These are phyloP conservation scores for Athelia sp. DNA, from an alignment of 1,284 basidiomycete genomes.

Conservation along the genomic window DNA sequence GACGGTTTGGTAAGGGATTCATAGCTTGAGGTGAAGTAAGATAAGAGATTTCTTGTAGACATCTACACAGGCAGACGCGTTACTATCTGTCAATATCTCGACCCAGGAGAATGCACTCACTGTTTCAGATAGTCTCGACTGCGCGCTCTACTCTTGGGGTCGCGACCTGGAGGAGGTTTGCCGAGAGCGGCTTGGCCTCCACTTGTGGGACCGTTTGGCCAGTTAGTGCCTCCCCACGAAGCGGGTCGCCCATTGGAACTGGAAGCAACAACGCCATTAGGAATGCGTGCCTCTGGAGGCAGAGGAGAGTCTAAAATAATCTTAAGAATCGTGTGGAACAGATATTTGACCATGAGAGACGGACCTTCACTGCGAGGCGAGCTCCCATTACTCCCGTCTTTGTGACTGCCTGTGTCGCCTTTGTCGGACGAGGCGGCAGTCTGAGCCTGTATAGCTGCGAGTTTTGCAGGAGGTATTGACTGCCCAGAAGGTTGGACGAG, in stretches of 20 bases:
- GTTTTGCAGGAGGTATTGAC: conserved; percentile 54
- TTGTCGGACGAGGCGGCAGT: conserved; percentile 47
- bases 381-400: conserved; percentile 71
- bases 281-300: conserved; percentile 55
- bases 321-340: neutral
- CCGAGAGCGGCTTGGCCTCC: conserved; percentile 46
- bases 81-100: neutral
- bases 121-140: conserved; percentile 98
- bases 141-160: conserved; percentile 90
- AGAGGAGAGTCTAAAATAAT: conserved; percentile 61
- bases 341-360: conserved; percentile 11
- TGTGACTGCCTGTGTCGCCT: conserved; percentile 64
- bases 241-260: conserved; percentile 41
- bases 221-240: conserved; percentile 54
- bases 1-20: conserved; percentile 90
- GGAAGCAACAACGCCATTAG: conserved; percentile 46
- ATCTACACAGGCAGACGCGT: conserved; percentile 56
- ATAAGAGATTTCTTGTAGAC: conserved; percentile 97
- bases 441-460: conserved; percentile 53
- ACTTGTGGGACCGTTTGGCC: conserved; percentile 34
- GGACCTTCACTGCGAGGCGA: conserved; percentile 79
- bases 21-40: conserved; percentile 94
- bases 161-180: conserved; percentile 73
- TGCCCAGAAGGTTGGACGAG: conserved; percentile 52
- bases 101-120: conserved; percentile 43